phyloP scores from a whole-genome alignment of 2,329 filamentous ascomycete species.

The Penicillium occitanis region DNA sequence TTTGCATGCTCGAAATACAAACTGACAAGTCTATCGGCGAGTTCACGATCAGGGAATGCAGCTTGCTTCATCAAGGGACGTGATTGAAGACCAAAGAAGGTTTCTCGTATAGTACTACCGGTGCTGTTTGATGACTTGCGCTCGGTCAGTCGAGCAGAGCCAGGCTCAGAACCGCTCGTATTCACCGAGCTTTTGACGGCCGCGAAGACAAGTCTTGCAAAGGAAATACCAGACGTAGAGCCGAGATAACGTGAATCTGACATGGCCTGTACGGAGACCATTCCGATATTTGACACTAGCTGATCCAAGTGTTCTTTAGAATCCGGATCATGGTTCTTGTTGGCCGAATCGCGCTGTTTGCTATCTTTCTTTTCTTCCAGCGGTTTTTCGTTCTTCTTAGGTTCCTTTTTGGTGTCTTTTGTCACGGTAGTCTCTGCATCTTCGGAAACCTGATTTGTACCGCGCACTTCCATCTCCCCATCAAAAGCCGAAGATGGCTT shows the following conservation, averaged over 20 bases:
- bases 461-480: slow-evolving; percentile 19
- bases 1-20: slow-evolving; percentile 97
- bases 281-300: slow-evolving; percentile 67
- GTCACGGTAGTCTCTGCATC: slow-evolving; percentile 8
- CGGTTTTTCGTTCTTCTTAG: slow-evolving; percentile 24
- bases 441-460: slow-evolving; percentile 34
- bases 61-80: slow-evolving; percentile 84
- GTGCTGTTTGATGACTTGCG: slow-evolving; percentile 53
- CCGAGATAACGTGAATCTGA: slow-evolving; percentile 80
- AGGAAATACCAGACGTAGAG: slow-evolving; percentile 86
- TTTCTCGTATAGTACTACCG: slow-evolving; percentile 85
- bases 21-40: slow-evolving; percentile 70
- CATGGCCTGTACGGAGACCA: slow-evolving; percentile 74
- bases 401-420: slow-evolving; percentile 27
- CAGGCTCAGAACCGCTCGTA: slow-evolving; percentile 61
- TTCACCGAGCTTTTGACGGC: slow-evolving; percentile 77
- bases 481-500: slow-evolving; percentile 70
- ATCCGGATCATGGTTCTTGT: slow-evolving; percentile 52
- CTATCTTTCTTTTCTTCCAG: slow-evolving; percentile 20
- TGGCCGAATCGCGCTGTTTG: slow-evolving; percentile 28
- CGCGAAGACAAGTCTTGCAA: slow-evolving; percentile 89
- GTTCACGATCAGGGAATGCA: slow-evolving; percentile 73
- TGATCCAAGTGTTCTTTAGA: slow-evolving; percentile 61
- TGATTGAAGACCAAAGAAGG: slow-evolving; percentile 94
- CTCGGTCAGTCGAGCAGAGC: slow-evolving; percentile 60